Evolutionary conservation across 257 asterid genomes (phyloP), one percentile per base, ranked within the genome.

Genomic region (Cruciata laevipes): DNA sequence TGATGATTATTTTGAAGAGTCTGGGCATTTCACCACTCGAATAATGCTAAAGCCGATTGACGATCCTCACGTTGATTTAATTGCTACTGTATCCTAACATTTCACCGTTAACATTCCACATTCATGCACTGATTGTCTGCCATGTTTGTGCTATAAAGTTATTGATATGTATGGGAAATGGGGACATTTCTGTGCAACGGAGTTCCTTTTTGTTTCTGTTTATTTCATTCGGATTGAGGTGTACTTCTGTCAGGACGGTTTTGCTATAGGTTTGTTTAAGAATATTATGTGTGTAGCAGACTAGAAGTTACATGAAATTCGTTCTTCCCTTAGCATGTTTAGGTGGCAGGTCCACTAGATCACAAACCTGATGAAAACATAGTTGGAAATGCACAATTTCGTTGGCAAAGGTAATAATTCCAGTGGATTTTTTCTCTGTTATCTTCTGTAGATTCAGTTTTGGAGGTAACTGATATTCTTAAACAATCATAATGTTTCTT

Each of bases 341-440:
- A 91, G 97, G 90, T 91, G 78, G 76, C 79, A 63, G 95, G 96
- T 77, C 93, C 96, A 37, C 86, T 86, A 47, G 84, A 85, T 70
- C 81, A 85, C 66, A 86, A 77, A 69, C 86, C 93, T 40, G 89
- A 80, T 42, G 93, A 88, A 67, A 82, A 80, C 44, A 79, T 86
- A 69, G 84, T 79, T 32, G 97, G 96, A 76, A 91, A 85, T 69
- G 96, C 97, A 18, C 93, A 86, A 74, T 91, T 88, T 69, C 95
- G 96, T 65, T 91, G 96, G 97, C 97, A 91, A 77, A 91, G 97
- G 97, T 91, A 75, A 70, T 53, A 20, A 40, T 8, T 70, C 55
- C 12, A 25, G 13, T 58, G 13, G 12, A 18, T 14, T 51, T n/a
- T 42, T 2, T n/a, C 20, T 23, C 10, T 30, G 38, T n/a, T 14